A percentile compares a stretch with the other conserved stretches of the same genome.
Evolutionary conservation across 2,329 filamentous ascomycete species (phyloP).

Genomic region (Colletotrichum cereale): DNA sequence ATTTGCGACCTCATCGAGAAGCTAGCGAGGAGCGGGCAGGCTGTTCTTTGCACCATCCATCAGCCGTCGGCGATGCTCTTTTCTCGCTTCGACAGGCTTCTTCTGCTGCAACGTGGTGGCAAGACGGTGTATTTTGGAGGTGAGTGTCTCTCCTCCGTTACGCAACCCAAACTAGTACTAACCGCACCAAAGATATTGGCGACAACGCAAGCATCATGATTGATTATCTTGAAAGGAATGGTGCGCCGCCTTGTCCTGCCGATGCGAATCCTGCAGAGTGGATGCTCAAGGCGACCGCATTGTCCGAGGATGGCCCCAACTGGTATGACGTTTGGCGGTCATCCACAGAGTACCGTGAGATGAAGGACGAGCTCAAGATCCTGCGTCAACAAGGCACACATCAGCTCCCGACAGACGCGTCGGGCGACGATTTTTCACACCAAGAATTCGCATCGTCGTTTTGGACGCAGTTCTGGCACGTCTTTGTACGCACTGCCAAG

Average conservation of each 20-base stretch:
- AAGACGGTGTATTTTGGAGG: constrained; percentile 72
- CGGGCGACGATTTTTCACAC: constrained; percentile 15
- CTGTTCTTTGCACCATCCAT: constrained; percentile 61
- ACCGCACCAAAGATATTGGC: constrained; percentile 42
- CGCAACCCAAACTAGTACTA: background rate
- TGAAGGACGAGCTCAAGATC: constrained; percentile 46
- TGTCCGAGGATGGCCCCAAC: constrained; percentile 49
- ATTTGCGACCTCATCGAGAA: constrained; percentile 80
- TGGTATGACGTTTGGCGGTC: constrained; percentile 50
- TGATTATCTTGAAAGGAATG: constrained; percentile 72
- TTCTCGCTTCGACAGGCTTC: constrained; percentile 64
- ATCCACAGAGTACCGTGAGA: constrained; percentile 46
- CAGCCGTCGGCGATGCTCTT: constrained; percentile 61
- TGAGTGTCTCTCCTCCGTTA: constrained; percentile 43
- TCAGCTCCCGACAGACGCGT: background rate
- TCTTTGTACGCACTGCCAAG: constrained; percentile 73
- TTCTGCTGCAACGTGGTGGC: constrained; percentile 68
- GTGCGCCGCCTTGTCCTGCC: constrained; percentile 64
- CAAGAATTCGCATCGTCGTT: constrained; percentile 81
- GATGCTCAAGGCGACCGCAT: constrained; percentile 65
- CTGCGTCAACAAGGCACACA: constrained; percentile 32
- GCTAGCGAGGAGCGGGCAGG: constrained; percentile 61
- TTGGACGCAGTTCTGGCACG: constrained; percentile 68
- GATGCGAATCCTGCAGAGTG: constrained; percentile 76
- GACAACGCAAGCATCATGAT: constrained; percentile 61